Evolutionary conservation across 106 monocot genomes (phyloP), one percentile per base, ranked within the genome.

Genomic region (Dendrobium chrysotoxum): DNA sequence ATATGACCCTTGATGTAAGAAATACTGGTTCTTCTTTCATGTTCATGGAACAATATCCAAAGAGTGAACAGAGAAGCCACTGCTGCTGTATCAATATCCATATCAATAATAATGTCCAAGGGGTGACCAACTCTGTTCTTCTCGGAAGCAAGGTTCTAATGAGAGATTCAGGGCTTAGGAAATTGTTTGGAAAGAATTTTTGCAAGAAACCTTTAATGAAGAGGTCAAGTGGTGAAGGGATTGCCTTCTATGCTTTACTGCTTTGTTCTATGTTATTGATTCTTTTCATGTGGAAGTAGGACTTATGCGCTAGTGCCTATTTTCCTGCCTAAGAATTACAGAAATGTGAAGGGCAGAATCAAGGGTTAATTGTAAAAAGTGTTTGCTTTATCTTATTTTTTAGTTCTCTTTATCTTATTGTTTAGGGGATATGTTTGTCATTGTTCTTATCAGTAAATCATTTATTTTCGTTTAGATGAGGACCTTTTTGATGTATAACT

Each of bases 51-150:
- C 66, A 72, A 40, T 44, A 25, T 15, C 31, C 82, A 3, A 0
- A 81, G 4, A 76, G 46, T 26, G 31, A 30, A 4, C 21, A 9
- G 6, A 35, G 23, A 18, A n/a, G 57, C 40, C 30, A 83, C 0
- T 67, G 84, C 74, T 78, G 84, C 86, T 76, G 86, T 65, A 77
- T 93, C 83, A 89, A 86, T 70, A 80, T 94, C 21, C 89, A 92
- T 71, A 83, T 96, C 16, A 94, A 94, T 81, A 96, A 82, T 82
- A 96, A 96, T 75, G 70, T 92, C 10, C 93, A 90, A 77, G 96
- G 94, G 0, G 88, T 88, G 46, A 80, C 84, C 28, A 94, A 90
- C 79, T 93, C 96, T 9, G 50, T 89, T 21, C 21, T 91, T 79
- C 65, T 82, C 16, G 89, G 93, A 80, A 92, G 88, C 50, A 79